Evolutionary conservation across 2,329 filamentous ascomycete species (phyloP).

Genomic region (Alternaria sp.): DNA sequence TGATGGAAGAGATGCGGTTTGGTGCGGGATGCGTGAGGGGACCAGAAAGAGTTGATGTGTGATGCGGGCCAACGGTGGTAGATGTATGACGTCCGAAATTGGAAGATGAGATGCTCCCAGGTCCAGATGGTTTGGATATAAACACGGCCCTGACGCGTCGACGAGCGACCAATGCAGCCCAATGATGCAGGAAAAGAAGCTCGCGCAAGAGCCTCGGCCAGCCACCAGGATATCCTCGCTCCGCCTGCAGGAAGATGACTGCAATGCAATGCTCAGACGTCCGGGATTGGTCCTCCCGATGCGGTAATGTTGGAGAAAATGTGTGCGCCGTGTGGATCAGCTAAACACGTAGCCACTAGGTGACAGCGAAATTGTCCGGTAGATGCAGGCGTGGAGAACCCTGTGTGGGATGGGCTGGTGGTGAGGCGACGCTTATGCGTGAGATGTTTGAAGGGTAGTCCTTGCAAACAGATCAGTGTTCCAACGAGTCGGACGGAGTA

Average conservation of each 20-base stretch:
- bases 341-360: slow-evolving; percentile 39
- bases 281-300: slow-evolving; percentile 45
- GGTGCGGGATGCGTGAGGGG: slow-evolving; percentile 14
- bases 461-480: slow-evolving; percentile 42
- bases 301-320: slow-evolving; percentile 45
- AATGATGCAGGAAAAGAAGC: slow-evolving; percentile 39
- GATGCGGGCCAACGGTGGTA: slow-evolving; percentile 17
- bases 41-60: slow-evolving; percentile 16
- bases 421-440: slow-evolving; percentile 38
- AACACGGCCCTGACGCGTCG: slow-evolving; percentile 44
- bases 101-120: slow-evolving; percentile 36
- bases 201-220: slow-evolving; percentile 45
- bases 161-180: slow-evolving; percentile 46
- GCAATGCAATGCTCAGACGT: slow-evolving; percentile 28
- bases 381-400: slow-evolving; percentile 45
- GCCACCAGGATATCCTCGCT: slow-evolving; percentile 48
- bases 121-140: slow-evolving; percentile 45
- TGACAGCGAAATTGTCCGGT: slow-evolving; percentile 38
- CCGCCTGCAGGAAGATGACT: slow-evolving; percentile 42
- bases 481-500: slow-evolving; percentile 35
- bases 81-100: slow-evolving; percentile 36
- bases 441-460: slow-evolving; percentile 43
- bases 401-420: slow-evolving; percentile 32
- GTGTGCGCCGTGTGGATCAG: slow-evolving; percentile 33
- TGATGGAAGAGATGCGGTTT: slow-evolving; percentile 16